These are phyloP conservation scores for Aureobasidium sp. DNA, from an alignment of 2,329 filamentous ascomycete species.

Conservation along the genomic window DNA sequence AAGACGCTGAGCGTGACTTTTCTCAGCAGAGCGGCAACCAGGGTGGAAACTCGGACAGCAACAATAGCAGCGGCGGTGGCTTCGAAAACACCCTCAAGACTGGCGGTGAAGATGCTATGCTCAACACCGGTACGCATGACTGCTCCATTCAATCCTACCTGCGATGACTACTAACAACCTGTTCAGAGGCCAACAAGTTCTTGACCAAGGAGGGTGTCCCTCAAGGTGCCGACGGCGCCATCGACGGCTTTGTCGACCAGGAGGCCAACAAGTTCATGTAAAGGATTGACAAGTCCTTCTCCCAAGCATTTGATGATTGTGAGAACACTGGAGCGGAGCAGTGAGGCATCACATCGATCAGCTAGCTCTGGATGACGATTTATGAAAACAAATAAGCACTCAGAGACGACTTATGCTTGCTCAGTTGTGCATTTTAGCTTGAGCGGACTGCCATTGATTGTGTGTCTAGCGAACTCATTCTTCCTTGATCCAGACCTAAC, in stretches of 20 bases:
- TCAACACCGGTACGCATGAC: constrained; percentile 18
- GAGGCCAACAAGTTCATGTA: constrained; percentile 19
- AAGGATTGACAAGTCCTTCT: not conserved
- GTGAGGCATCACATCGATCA: not conserved
- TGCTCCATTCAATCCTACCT: not conserved
- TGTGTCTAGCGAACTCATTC: not conserved
- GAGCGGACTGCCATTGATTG: not conserved
- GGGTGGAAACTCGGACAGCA: not conserved
- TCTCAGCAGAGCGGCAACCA: constrained; percentile 10
- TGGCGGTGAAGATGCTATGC: constrained; percentile 17
- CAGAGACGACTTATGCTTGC: not conserved
- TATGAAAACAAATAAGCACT: not conserved
- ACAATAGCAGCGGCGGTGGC: constrained; percentile 13
- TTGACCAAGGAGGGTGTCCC: constrained; percentile 21
- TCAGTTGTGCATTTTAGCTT: not conserved
- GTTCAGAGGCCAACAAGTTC: constrained; percentile 20
- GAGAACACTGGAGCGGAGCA: not conserved
- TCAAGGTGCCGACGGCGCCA: constrained; percentile 15
- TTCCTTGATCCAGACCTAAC: not conserved
- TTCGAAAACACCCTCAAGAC: constrained; percentile 16
- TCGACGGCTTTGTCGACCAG: constrained; percentile 18
- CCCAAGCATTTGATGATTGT: not conserved
- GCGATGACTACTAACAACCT: not conserved
- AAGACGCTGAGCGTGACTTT: not conserved
- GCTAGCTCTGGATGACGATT: not conserved